Evolutionary conservation across 257 asterid genomes (phyloP).

Genomic region (Salvia hispanica): DNA sequence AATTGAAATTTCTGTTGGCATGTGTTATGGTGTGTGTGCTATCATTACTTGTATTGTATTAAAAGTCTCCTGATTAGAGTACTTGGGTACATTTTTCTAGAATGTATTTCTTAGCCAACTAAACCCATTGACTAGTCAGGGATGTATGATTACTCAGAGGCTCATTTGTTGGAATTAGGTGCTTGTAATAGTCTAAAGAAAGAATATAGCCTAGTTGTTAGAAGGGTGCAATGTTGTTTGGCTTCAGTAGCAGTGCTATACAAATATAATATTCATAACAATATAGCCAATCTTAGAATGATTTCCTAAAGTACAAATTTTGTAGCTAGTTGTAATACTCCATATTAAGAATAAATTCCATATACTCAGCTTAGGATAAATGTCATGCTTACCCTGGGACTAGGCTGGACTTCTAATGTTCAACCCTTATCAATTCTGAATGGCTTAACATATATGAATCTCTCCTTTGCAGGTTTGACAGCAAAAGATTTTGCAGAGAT

Average conservation of each 20-base stretch:
- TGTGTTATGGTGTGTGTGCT: background rate
- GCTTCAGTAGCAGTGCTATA: background rate
- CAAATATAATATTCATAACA: background rate
- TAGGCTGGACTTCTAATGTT: background rate
- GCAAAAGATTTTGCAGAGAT: constrained; percentile 98
- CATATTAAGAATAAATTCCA: too few relatives aligned
- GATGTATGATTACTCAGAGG: background rate
- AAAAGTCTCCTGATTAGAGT: background rate
- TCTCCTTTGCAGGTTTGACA: constrained; percentile 75
- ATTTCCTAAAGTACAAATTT: background rate
- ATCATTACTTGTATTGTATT: background rate
- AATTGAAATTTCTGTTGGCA: constrained; percentile 13
- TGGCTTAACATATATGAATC: constrained; percentile 13
- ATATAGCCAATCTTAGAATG: background rate
- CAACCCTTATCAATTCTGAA: constrained; percentile 2
- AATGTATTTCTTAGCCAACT: constrained; percentile 10
- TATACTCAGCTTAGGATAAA: constrained; percentile 7
- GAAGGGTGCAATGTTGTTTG: constrained; percentile 14
- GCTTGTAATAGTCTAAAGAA: background rate
- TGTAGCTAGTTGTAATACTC: too few relatives aligned
- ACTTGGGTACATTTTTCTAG: constrained; percentile 18
- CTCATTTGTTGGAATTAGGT: constrained; percentile 9
- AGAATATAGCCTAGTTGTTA: background rate
- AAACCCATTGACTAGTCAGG: background rate
- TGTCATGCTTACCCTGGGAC: constrained; percentile 12